phyloP scores from a whole-genome alignment of 257 asterid species.

The Scutellaria barbata region DNA sequence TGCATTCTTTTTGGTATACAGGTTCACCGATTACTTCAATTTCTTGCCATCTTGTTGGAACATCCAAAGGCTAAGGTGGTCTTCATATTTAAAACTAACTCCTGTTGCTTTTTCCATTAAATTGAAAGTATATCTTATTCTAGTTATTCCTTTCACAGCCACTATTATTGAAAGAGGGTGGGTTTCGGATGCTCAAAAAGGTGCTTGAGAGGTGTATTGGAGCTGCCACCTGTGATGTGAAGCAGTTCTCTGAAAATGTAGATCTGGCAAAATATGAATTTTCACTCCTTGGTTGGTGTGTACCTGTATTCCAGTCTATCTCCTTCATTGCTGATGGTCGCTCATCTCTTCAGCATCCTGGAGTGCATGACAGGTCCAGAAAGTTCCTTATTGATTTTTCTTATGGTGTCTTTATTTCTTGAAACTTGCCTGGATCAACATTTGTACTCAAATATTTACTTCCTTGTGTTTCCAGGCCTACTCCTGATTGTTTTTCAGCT shows the following conservation, averaged over 20 bases:
- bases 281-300: conserved; percentile 65
- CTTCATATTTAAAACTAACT: conserved; percentile 24
- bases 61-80: conserved; percentile 93
- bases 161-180: conserved; percentile 72
- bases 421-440: conserved; percentile 23
- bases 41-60: conserved; percentile 76
- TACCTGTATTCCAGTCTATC: conserved; percentile 69
- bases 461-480: conserved; percentile 52
- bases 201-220: conserved; percentile 72
- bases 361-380: conserved; percentile 60
- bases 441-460: conserved; percentile 27
- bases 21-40: conserved; percentile 74
- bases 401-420: conserved; percentile 30
- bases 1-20: conserved; percentile 36
- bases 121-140: conserved; percentile 34
- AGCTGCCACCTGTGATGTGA: conserved; percentile 54
- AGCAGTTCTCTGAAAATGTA: conserved; percentile 51
- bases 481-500: conserved; percentile 51
- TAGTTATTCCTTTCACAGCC: conserved; percentile 51
- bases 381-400: conserved; percentile 13
- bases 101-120: conserved; percentile 26
- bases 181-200: conserved; percentile 60
- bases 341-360: conserved; percentile 50
- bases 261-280: conserved; percentile 43
- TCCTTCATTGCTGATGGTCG: conserved; percentile 59